Base-by-base conservation (phyloP, 2,329 filamentous ascomycete species). In the Xylaria sp. region DNA sequence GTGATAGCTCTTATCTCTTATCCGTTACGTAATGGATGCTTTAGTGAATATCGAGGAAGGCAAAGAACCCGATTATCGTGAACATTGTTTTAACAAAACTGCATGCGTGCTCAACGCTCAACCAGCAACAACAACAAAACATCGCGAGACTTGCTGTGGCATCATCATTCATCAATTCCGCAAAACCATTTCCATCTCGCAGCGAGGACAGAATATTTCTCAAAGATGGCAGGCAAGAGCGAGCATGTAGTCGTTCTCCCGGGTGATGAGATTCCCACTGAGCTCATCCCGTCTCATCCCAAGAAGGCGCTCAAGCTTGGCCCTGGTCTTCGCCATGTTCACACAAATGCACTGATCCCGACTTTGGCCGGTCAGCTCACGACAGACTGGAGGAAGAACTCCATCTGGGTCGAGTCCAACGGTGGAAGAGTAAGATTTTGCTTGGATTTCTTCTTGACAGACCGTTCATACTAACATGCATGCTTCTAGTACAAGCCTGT, bases 281-380 rank as follows among this genome's bases (percentile, higher is more conserved):
- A 83, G 30, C 76, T 83, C 42, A 80, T 96, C 44, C 90, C 91
- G 2, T 83, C 83, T 35, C 81, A 88, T 63, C 80, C 82, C 52
- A 90, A 87, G 67, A 79, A 84, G 63, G 84, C 91, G 46, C 79
- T 96, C 64, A 90, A 90, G 58, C 82, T 97, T 30, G 92, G 92
- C 34, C 90, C 91, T 13, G 92, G 92, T 58, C 81, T 97, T 59
- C 88, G 89, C 62, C 87, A 95, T 73, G 85, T 91, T 61, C 90
- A 90, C 49, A 88, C 90, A n/a, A 83, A 83, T 66, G 85, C 85
- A 46, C 85, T 94, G 67, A 80, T 87, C 64, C 80, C 89, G 64
- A 86, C 86, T 58, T 80, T 90, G 64, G 83, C 85, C 57, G 87
- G 86, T 67, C 81, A 85, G 69, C 80, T 92, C 59, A 80, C 85